These are phyloP conservation scores for Tolypocladium ophioglossoides DNA, from an alignment of 2,329 filamentous ascomycete genomes.

Conservation along the genomic window DNA sequence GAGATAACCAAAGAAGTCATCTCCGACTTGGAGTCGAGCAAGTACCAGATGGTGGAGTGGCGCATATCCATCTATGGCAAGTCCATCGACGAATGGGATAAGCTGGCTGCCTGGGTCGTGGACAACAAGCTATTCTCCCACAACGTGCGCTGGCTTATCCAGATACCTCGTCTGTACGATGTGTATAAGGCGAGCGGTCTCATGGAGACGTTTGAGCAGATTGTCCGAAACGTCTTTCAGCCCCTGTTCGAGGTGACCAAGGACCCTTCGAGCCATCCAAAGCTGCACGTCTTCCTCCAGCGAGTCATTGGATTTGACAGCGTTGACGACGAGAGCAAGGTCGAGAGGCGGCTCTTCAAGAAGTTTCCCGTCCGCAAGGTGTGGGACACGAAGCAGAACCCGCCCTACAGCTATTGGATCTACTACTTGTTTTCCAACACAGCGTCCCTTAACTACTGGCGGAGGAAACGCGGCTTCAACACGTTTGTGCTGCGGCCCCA, in stretches of 20 bases:
- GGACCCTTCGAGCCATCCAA: conserved; percentile 76
- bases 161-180: conserved; percentile 88
- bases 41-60: conserved; percentile 99
- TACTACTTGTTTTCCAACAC: conserved; percentile 97
- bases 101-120: conserved; percentile 91
- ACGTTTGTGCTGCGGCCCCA: conserved; percentile 89
- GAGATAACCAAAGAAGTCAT: conserved; percentile 99
- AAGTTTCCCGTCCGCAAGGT: conserved; percentile 87
- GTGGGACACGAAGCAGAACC: conserved; percentile 90
- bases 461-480: conserved; percentile 86
- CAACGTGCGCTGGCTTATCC: conserved; percentile 94
- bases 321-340: conserved; percentile 96
- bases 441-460: conserved; percentile 81
- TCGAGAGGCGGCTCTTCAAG: conserved; percentile 84
- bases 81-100: conserved; percentile 92
- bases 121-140: conserved; percentile 98
- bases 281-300: conserved; percentile 89
- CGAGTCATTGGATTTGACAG: conserved; percentile 95
- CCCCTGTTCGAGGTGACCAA: conserved; percentile 91
- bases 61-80: conserved; percentile 95
- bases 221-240: conserved; percentile 84
- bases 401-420: conserved; percentile 98
- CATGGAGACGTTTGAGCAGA: conserved; percentile 83
- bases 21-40: conserved; percentile 91
- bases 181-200: conserved; percentile 85